Percentiles rank a stretch among this genome's conserved stretches.
Evolutionary conservation across 1,284 basidiomycete genomes (phyloP).

Genomic region (Malassezia sympodialis): DNA sequence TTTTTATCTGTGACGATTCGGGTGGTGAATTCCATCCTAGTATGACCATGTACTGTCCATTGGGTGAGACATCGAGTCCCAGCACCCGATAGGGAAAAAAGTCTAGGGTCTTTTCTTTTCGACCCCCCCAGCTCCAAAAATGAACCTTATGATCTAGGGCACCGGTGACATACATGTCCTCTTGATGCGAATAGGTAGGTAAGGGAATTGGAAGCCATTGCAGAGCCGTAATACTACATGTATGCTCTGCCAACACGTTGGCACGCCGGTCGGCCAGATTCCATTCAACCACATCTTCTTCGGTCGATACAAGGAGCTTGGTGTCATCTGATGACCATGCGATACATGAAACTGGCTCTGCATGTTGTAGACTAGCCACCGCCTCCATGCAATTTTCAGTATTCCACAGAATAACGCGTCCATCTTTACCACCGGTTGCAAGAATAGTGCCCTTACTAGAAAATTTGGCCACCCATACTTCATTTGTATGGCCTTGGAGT

Average conservation of each 20-base stretch:
- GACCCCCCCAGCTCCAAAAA: slow-evolving; percentile 55
- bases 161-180: slow-evolving; percentile 80
- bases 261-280: slow-evolving; percentile 13
- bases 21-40: slow-evolving; percentile 47
- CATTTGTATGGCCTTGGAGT: slow-evolving; percentile 73
- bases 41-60: slow-evolving; percentile 69
- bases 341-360: slow-evolving; percentile 48
- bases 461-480: slow-evolving; percentile 93
- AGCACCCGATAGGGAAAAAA: slow-evolving; percentile 72
- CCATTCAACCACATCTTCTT: slow-evolving; percentile 31
- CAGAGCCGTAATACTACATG: slow-evolving; percentile 73
- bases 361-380: slow-evolving; percentile 7
- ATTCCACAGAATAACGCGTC: slow-evolving; percentile 74
- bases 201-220: slow-evolving; percentile 61
- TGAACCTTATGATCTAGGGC: slow-evolving; percentile 78
- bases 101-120: slow-evolving; percentile 52
- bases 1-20: not conserved
- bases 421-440: slow-evolving; percentile 79
- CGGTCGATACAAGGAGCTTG: slow-evolving; percentile 26
- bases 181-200: slow-evolving; percentile 28
- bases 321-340: slow-evolving; percentile 51
- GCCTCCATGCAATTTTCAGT: not conserved
- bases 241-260: slow-evolving; percentile 57
- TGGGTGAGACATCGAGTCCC: slow-evolving; percentile 76
- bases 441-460: slow-evolving; percentile 75